Base-by-base conservation (phyloP, 768 basidiomycete species). In the Serpula lacrymans region DNA sequence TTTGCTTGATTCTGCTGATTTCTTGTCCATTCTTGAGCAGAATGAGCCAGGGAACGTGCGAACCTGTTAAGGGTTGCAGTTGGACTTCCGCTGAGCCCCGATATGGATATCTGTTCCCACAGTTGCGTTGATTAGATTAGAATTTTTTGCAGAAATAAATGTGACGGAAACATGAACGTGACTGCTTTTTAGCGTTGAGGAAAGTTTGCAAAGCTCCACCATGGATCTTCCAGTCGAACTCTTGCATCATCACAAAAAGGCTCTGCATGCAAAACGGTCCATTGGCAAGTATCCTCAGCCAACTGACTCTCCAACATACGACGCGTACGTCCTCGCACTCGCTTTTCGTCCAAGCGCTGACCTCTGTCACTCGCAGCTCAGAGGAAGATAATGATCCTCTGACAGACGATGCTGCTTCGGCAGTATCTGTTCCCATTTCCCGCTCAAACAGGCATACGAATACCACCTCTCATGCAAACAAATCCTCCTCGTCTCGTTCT, bases 381-480 rank as follows among this genome's bases (percentile, higher is more conserved):
- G 86, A 89, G 55, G 88, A 89, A 65, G 88, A 90, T 75, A 90
- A 90, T 57, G 88, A 89, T 59, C 85, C 87, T 4, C 67, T 87
- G 49, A 88, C 85, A 6, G 88, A 89, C 69, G 87, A 88, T 54
- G 78, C 66, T 34, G 73, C 67, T 17, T 77, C 80, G 22, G 60
- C 74, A 36, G 58, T 78, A 31, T 73, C 76, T 5, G 52, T 72
- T 34, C 71, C 77, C 5, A 41, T 51, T 31, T 26, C 52, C 10
- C 45, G 45, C 39, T 32, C 55, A 31, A 48, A 38, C 39, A 59
- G 55, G 38, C 47, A 60, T 58, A 47, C 49, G 45, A 47, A 60
- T 48, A 55, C 56, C 43, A 24, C 53, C 23, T 53, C 50, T 39
- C 47, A 57, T 39, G 28, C 39, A 0, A 33, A 37, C 47, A 59